Evolutionary conservation across 2,329 filamentous ascomycete genomes (phyloP).

Genomic region (Anthostomella pinea): DNA sequence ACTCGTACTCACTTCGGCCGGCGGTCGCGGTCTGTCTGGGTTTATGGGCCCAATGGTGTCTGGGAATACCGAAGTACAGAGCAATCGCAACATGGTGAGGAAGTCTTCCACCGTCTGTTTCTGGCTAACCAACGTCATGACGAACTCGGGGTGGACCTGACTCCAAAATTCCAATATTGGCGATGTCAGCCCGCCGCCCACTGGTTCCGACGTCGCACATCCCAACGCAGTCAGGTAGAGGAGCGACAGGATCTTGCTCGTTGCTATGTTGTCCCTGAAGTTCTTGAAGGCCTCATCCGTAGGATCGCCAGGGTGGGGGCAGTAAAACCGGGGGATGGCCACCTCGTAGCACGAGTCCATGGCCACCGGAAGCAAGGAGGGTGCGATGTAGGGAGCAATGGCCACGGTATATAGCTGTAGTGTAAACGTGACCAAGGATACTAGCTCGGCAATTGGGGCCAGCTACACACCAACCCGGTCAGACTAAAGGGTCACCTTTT

Average conservation of each 20-base stretch:
- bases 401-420: conserved; percentile 59
- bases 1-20: conserved; percentile 41
- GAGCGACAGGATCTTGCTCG: conserved; percentile 61
- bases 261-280: conserved; percentile 56
- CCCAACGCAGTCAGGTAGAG: conserved; percentile 62
- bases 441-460: conserved; percentile 61
- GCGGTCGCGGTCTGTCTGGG: conserved; percentile 40
- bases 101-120: conserved; percentile 65
- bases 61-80: conserved; percentile 63
- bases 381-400: conserved; percentile 58
- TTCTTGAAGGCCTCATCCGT: conserved; percentile 42
- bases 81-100: conserved; percentile 59
- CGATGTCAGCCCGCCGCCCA: conserved; percentile 18
- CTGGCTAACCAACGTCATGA: conserved; percentile 64
- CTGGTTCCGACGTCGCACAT: conserved; percentile 44
- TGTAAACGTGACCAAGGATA: conserved; percentile 62
- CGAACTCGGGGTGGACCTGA: conserved; percentile 62
- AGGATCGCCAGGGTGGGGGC: conserved; percentile 46
- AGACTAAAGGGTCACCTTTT: conserved; percentile 2
- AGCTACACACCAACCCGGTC: conserved; percentile 39
- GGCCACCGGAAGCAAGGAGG: conserved; percentile 52
- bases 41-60: conserved; percentile 65
- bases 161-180: conserved; percentile 60
- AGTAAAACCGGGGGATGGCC: conserved; percentile 54
- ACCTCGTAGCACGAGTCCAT: conserved; percentile 60